Evolutionary conservation across 139 green algal species (phyloP), one percentile per base, ranked within the genome.

Genomic region (Chlamydomonas sp.): DNA sequence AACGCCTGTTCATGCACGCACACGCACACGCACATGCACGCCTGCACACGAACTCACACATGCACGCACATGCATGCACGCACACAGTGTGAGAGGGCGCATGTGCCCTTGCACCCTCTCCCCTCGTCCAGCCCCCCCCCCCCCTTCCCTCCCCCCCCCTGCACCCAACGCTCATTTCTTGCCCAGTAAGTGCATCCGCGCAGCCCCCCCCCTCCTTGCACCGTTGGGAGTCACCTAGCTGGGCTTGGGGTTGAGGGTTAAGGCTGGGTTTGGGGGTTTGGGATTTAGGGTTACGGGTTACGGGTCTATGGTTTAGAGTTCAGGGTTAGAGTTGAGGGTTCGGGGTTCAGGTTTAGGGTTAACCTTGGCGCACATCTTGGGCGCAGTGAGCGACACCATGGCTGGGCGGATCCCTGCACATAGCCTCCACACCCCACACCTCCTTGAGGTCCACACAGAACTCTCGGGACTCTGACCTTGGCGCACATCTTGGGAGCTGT

Each of bases 311-410:
- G 43, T 54, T 54, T 54, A 54, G 20, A 20, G 43, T 54, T 54
- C 43, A 54, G 43, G 43, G 43, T 54, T 54, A 26, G 20, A 29
- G 16, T 54, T 16, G 13, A 54, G 13, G 16, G 43, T 16, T 16
- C 13, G 43, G 13, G 43, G 16, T 13, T 13, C 13, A 16, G 13
- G 43, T 16, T 84, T 81, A 76, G 81, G 39, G 78, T 98, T 98
- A 47, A 72, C 35, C 6, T 54, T 58, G 0, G 92, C 87, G 33
- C 76, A 86, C 16, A 83, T 36, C 86, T 99, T 99, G 36, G 95
- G 95, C 3, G 93, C 91, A 0, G 94, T 98, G 13, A 99, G 84
- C 5, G 88, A 96, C 22, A 97, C 81, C 58, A 97, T 93, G 70
- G 91, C 81, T 1, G 92, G 92, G 16, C 66, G 75, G 35, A 97